phyloP scores from a whole-genome alignment of 495 filamentous ascomycete species.

The Haplographium delicatum region DNA sequence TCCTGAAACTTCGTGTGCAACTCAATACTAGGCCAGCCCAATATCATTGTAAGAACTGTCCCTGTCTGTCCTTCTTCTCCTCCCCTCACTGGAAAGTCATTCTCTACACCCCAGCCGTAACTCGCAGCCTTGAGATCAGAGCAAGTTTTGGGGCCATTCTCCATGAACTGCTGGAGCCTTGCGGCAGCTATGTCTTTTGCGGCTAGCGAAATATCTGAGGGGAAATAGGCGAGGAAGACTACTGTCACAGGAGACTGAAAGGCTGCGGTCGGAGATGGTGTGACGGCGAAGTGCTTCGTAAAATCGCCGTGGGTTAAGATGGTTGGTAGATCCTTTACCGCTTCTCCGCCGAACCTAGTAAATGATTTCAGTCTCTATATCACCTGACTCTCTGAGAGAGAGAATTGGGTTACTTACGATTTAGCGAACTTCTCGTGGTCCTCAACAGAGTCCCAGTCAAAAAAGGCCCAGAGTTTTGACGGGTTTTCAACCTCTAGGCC shows the following conservation, averaged over 20 bases:
- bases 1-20: not conserved
- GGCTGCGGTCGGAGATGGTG: not conserved
- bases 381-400: not conserved
- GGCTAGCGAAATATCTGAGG: not conserved
- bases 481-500: constrained; percentile 1
- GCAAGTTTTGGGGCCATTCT: not conserved
- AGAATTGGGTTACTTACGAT: not conserved
- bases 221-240: constrained; percentile 2
- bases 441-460: not conserved
- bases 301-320: constrained; percentile 3
- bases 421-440: not conserved
- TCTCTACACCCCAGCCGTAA: constrained; percentile 2
- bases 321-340: not conserved
- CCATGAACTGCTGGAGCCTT: not conserved
- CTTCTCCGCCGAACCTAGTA: not conserved
- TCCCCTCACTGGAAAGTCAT: constrained; percentile 2
- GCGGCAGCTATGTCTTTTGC: not conserved
- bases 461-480: constrained; percentile 1
- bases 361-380: not conserved
- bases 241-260: constrained; percentile 2
- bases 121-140: not conserved
- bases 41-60: not conserved
- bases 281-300: constrained; percentile 1
- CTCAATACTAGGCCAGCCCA: constrained; percentile 1
- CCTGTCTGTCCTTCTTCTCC: not conserved